Base-by-base conservation (phyloP, 1,139 yeast genomes). In the Meyerozyma elateridarum region DNA sequence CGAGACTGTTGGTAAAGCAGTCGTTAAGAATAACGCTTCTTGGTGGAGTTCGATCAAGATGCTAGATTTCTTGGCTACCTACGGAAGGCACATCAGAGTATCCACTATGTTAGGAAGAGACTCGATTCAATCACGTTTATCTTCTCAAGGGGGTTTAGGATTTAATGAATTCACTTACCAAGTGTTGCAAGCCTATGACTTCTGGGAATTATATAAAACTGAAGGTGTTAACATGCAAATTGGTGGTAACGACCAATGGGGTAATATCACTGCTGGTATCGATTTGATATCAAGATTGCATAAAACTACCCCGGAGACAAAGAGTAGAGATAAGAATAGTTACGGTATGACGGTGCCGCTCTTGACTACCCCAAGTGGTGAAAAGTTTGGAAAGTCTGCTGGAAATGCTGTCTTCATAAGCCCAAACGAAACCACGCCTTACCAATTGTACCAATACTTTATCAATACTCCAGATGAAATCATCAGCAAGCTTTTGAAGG, bases 171-270 rank as follows among this genome's bases (percentile, higher is more conserved):
- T 91, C 52, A 73, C 95, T 1, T 91, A 91, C 55, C 99, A 91
- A 52, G 67, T 91, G 13, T 60, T 91, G 31, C 99, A 91, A 54
- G 97, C 96, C 0, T 91, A 77, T 54, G 99, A 91, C 52, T 93
- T 88, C 51, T 88, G 84, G 74, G 88, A 89, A 50, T 62, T 93
- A 42, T 78, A 77, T 59, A 69, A 70, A 28, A 54, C 71, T 11
- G 62, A 75, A 24, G 60, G 65, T 3, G 93, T 91, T 27, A 66
- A 71, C 31, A 57, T 88, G 21, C 96, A 91, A 59, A 77, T 93
- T 16, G 99, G 99, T 11, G 99, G 99, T 6, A 88, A 84, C 51
- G 98, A 91, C 53, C 99, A 91, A 57, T 91, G 96, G 91, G 99
- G 99, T 1, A 91, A 91, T 49, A 93, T 93, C 40, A 87, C 95